Base-by-base conservation (phyloP, 495 filamentous ascomycete genomes). In the Bacidia gigantensis region DNA sequence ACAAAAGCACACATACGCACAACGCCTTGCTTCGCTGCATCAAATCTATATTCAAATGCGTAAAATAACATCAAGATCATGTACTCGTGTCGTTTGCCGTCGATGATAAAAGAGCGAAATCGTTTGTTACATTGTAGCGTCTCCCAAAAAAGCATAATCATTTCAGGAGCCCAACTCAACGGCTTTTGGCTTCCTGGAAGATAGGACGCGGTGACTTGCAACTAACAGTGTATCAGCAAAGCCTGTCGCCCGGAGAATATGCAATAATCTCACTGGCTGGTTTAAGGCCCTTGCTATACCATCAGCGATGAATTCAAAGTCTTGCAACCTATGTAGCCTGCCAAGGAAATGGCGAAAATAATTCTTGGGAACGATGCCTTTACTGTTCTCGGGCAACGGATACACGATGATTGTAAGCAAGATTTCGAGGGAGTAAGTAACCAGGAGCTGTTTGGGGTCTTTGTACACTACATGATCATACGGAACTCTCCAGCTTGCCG, bases 81-180 rank as follows among this genome's bases (percentile, higher is more conserved):
- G 61, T 96, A 97, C 63, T 99, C 92, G 61, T 95, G 86, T 0
- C 87, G 84, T 38, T 89, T 75, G 58, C 92, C 96, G 57, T 97
- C 92, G 55, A 96, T 89, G 62, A 99, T 90, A 67, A 95, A 99
- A 1, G 88, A 90, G 46, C 93, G 74, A 68, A 99, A 97, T 46
- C 93, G 78, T 69, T 94, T 97, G 67, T 99, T 99, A 74, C 90
- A 96, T 65, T 99, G 92, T 24, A 94, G 76, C 7, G 86, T 78
- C 68, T 99, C 92, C 92, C 92, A 99, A 64, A 96, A 99, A 2
- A 99, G 77, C 75, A 97, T 89, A 35, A 97, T 79, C 72, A 95
- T 95, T 66, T 99, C 92, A 7, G 93, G 89, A 1, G 89, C 87
- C 75, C 89, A 95, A 66, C 84, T 87, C 52, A 88, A 68, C 0